Base-by-base conservation (phyloP, 2,329 filamentous ascomycete genomes). In the Penicillium frequentans region DNA sequence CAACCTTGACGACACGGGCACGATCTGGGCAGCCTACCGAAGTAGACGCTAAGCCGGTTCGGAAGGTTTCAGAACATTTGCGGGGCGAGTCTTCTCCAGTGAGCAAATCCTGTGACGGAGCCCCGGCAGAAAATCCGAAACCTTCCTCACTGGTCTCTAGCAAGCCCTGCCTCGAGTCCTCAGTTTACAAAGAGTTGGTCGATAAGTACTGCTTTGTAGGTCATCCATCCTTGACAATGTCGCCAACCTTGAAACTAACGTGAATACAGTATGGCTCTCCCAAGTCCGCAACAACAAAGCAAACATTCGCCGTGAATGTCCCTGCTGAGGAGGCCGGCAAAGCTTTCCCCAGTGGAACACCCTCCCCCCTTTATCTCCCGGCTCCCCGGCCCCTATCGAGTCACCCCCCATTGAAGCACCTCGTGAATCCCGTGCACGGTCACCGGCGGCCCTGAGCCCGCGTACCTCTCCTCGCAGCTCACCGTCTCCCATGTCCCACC, bases 171-270 rank as follows among this genome's bases (percentile, higher is more conserved):
- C 88, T 96, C 64, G 86, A 93, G 59, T 96, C 92, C 63, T 87
- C 91, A 59, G 93, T 93, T 58, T 98, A 99, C 75, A 91, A 96
- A 78, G 95, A 99, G 78, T 85, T 99, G 64, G 90, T 99, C 76
- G 93, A 96, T 82, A 97, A 96, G 82, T 99, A 96, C 83, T 99
- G 95, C 84, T 99, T 98, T 86, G 93, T 97, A 93, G 87, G 93
- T 33, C 33, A 24, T 14, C 24, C 33, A 19, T 9, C 19, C 14
- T 42, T 35, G 14, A 19, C 42, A 27, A 52, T 24, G n/a, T 16
- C n/a, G 26, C 11, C 5, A 21, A 49, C 9, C 24, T 19, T 19
- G 39, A 8, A n/a, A 52, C 59, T 65, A 58, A 65, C 59, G 26
- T 39, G 13, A 26, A 27, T 37, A 64, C 71, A 82, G 81, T 83